Evolutionary conservation across 306 rosid genomes (phyloP), one percentile per base, ranked within the genome.

Genomic region (Dalbergia cultrata): DNA sequence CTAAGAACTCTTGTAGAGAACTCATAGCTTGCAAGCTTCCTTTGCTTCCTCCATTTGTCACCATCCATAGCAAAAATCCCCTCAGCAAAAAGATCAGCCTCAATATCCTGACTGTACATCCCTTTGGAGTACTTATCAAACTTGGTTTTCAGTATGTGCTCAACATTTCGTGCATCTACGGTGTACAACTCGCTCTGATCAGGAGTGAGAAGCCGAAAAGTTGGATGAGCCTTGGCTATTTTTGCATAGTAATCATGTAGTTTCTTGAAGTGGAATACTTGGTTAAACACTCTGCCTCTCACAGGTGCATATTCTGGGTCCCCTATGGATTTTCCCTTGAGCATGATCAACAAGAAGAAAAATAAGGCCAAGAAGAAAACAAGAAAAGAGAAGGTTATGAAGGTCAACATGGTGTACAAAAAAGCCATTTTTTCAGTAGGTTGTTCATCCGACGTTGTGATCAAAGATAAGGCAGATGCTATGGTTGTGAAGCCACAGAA

Each of bases 11-110:
- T 87, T 0, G 93, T 87, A 0, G 98, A 88, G 41, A 93, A 93
- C 81, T 90, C 98, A 62, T 74, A 80, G 56, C 94, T 89, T 0
- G 88, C 90, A 65, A 91, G 85, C 83, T 90, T 93, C 83, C 95
- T 87, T 74, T 93, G 98, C 53, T 87, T 86, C 77, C 74, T 85
- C 98, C 98, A 93, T 80, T 76, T 84, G 0, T 86, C 91, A 9
- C 93, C 95, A 74, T 93, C 95, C 54, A 92, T 91, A 0, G 7
- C 68, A 53, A 94, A 94, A 63, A 94, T 92, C 52, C 98, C 98
- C 5, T 85, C 72, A 49, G 91, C 93, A 35, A 91, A 85, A 68
- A 93, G 79, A 81, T 90, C 98, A 31, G 58, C 53, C 9, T 77
- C 0, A 0, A 85, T 44, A 0, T 83, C 92, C n/a, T 75, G 85